A percentile compares a stretch with the other conserved stretches of the same genome.
Conservation (phyloP, 305 asterid species). For the Fraxinus velutina region DNA sequence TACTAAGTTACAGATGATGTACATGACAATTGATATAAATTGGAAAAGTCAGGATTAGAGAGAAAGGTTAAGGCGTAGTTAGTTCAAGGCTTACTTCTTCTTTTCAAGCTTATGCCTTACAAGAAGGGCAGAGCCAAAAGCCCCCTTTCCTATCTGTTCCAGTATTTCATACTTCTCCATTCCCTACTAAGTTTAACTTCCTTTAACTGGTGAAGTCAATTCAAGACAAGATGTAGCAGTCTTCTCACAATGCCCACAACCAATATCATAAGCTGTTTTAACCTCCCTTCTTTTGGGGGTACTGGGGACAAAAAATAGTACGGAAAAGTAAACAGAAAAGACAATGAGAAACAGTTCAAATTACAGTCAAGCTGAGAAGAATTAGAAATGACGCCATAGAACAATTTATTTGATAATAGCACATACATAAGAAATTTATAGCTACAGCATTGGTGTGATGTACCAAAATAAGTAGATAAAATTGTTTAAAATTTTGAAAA, state of each 20-base stretch:
- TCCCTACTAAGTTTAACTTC: constrained; percentile 21
- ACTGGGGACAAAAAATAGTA: not conserved
- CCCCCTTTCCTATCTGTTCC: constrained; percentile 95
- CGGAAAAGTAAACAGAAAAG: not conserved
- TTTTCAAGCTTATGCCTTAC: constrained; percentile 82
- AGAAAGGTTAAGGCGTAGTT: not conserved
- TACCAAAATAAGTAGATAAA: constrained; percentile 23
- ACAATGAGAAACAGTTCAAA: constrained; percentile 6
- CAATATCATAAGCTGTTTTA: not conserved
- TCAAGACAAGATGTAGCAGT: constrained; percentile 18
- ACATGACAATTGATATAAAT: not conserved
- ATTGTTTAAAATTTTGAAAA: constrained; percentile 19
- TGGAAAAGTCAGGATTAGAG: not conserved
- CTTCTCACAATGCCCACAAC: constrained; percentile 22
- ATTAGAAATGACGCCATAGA: constrained; percentile 11
- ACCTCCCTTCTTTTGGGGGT: not conserved
- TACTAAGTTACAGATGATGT: not conserved
- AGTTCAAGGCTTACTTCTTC: constrained; percentile 58
- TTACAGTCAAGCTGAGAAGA: constrained; percentile 8
- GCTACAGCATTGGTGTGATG: constrained; percentile 16
- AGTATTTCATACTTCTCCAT: constrained; percentile 85
- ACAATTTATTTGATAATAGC: constrained; percentile 2
- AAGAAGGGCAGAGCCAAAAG: constrained; percentile 87
- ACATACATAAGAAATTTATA: not conserved
- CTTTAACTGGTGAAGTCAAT: constrained; percentile 11